Evolutionary conservation across 192 early-diverging fungal species (phyloP).

Genomic region (Obelidium mucronatum): DNA sequence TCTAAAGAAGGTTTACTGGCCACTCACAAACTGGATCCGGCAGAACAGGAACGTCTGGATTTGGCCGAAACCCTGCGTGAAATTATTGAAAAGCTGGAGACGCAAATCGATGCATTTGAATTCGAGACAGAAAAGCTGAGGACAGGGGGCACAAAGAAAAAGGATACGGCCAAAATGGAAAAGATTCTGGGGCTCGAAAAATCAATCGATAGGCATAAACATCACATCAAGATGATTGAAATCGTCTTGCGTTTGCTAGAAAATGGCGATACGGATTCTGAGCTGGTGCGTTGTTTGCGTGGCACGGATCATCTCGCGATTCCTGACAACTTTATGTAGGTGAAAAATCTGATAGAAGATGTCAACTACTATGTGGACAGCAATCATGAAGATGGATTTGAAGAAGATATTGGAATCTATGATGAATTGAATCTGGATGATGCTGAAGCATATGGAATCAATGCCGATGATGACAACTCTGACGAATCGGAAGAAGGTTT

Average conservation of each 20-base stretch:
- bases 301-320: too few species aligned
- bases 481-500: slow-evolving; percentile 39
- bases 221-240: slow-evolving; percentile 90
- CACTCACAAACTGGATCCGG: slow-evolving; percentile 86
- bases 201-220: slow-evolving; percentile 87
- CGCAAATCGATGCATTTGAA: slow-evolving; percentile 94
- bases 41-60: slow-evolving; percentile 91
- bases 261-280: slow-evolving; percentile 87
- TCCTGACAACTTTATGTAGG: slow-evolving; percentile 62
- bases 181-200: slow-evolving; percentile 74
- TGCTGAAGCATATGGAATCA: slow-evolving; percentile 84
- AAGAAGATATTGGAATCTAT: slow-evolving; percentile 93
- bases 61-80: slow-evolving; percentile 84
- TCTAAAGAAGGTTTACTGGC: slow-evolving; percentile 92
- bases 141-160: slow-evolving; percentile 81
- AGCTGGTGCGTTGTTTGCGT: slow-evolving; percentile 50
- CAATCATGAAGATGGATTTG: slow-evolving; percentile 92
- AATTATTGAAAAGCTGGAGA: slow-evolving; percentile 80
- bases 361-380: slow-evolving; percentile 91
- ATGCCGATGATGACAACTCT: slow-evolving; percentile 71
- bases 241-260: slow-evolving; percentile 91
- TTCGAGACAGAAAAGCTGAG: slow-evolving; percentile 82
- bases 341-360: slow-evolving; percentile 84
- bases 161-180: slow-evolving; percentile 80
- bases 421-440: slow-evolving; percentile 93